Evolutionary conservation across 495 filamentous ascomycete genomes (phyloP), one percentile per base, ranked within the genome.

Genomic region (Trichocladium antarcticum): DNA sequence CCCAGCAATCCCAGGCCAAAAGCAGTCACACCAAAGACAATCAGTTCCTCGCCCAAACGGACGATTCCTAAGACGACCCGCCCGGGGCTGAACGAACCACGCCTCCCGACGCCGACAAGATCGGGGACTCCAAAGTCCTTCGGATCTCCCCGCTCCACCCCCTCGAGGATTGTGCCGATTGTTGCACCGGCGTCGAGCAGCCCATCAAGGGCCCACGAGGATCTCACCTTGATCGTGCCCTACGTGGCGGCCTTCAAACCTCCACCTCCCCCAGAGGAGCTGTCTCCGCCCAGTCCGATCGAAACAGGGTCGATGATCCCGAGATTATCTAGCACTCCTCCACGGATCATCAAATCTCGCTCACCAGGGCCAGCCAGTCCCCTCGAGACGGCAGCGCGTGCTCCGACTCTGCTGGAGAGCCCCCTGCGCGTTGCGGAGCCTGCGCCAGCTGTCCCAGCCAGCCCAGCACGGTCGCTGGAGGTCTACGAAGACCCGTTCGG

Each of bases 401-500:
- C 55, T 9, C 38, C 36, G 8, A 48, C 56, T 27, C 4, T 27
- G 24, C 24, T 4, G 27, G 19, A 1, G 38, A 27, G 55, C 42
- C 42, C 51, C 14, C 47, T 35, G 9, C 41, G 10, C 8, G 21
- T 47, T 24, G 45, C 51, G 5, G 60, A 60, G 31, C 37, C 47
- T 17, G 45, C 57, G 16, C 43, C 62, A 15, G 41, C 59, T 14
- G 29, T 47, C 0, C 35, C 59, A 9, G 47, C 51, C 16, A 73
- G 65, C 8, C 62, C 71, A 12, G 50, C 63, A 15, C 67, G 66
- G 41, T 51, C 66, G 3, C 56, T 78, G 10, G 75, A 73, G 50
- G 75, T 79, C 4, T 79, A 78, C 49, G 79, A 84, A 55, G 79
- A 81, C 43, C 80, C 76, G 4, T 74, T 81, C 38, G 73, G 67